These are phyloP conservation scores for Amylocarpus encephaloides DNA, from an alignment of 2,329 filamentous ascomycete genomes.

Conservation along the genomic window DNA sequence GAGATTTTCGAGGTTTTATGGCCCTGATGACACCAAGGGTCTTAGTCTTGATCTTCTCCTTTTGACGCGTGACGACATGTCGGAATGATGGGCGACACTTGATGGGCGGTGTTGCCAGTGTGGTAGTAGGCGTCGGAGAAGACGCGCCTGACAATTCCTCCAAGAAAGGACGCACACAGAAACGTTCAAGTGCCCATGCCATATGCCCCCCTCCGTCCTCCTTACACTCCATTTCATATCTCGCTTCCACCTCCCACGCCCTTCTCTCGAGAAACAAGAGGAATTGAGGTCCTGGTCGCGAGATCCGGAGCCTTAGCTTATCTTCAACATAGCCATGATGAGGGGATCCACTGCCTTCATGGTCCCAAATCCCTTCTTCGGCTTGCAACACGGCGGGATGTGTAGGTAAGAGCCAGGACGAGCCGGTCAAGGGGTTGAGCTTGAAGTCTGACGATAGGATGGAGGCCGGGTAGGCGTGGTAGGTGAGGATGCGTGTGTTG, in stretches of 20 bases:
- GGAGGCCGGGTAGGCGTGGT: conserved; percentile 5
- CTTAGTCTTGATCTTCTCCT: background rate
- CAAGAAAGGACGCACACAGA: background rate
- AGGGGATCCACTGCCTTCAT: background rate
- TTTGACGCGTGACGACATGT: background rate
- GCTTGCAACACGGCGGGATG: conserved; percentile 10
- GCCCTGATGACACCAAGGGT: background rate
- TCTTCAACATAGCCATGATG: background rate
- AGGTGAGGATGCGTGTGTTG: conserved; percentile 15
- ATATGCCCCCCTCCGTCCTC: background rate
- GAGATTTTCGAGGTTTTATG: background rate
- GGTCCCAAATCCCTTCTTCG: conserved; percentile 5
- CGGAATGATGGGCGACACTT: background rate
- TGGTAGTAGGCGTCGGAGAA: background rate
- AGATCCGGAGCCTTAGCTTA: conserved; percentile 7
- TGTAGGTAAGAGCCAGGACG: conserved; percentile 18
- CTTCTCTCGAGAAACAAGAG: conserved; percentile 19
- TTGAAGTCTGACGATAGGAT: conserved; percentile 12
- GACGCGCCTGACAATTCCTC: background rate
- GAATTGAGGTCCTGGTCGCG: conserved; percentile 16
- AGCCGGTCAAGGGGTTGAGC: background rate
- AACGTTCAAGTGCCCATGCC: background rate
- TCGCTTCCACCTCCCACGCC: conserved; percentile 14
- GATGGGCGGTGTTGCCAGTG: background rate
- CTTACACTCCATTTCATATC: conserved; percentile 9